These are phyloP conservation scores for Hymenoscyphus infarciens DNA, from an alignment of 2,329 filamentous ascomycete genomes.

Conservation along the genomic window DNA sequence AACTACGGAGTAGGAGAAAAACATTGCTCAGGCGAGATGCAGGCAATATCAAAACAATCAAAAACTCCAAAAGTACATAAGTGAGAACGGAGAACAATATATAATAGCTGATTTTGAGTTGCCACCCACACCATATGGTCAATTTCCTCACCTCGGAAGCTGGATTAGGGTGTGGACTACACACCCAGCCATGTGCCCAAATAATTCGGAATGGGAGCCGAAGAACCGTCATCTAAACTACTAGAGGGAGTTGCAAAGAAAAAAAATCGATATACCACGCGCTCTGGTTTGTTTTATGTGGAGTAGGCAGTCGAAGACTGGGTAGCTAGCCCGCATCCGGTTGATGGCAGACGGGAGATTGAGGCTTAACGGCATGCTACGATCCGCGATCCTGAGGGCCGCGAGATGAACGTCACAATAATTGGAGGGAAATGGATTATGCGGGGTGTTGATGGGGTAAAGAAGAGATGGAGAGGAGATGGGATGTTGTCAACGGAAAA, in stretches of 20 bases:
- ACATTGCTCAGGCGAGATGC: not conserved
- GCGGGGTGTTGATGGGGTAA: not conserved
- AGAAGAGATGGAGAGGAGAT: not conserved
- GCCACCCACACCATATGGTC: no score
- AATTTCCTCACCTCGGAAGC: no score
- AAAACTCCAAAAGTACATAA: not conserved
- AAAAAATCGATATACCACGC: no score
- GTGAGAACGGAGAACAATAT: no score
- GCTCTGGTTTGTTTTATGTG: no score
- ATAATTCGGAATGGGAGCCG: no score
- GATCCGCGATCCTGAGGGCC: not conserved
- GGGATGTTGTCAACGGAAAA: not conserved
- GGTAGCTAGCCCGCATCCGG: not conserved
- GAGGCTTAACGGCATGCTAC: not conserved
- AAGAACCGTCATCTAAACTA: no score
- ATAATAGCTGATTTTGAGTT: no score
- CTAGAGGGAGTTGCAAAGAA: no score
- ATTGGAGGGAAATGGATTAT: not conserved
- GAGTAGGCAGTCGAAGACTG: not conserved
- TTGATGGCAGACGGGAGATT: not conserved
- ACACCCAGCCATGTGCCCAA: no score
- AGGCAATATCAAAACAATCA: not conserved
- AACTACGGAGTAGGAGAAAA: constrained; percentile 7
- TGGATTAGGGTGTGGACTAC: no score
- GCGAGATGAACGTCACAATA: not conserved